Evolutionary conservation across 1,284 basidiomycete genomes (phyloP).

Genomic region (Serendipita sp.): DNA sequence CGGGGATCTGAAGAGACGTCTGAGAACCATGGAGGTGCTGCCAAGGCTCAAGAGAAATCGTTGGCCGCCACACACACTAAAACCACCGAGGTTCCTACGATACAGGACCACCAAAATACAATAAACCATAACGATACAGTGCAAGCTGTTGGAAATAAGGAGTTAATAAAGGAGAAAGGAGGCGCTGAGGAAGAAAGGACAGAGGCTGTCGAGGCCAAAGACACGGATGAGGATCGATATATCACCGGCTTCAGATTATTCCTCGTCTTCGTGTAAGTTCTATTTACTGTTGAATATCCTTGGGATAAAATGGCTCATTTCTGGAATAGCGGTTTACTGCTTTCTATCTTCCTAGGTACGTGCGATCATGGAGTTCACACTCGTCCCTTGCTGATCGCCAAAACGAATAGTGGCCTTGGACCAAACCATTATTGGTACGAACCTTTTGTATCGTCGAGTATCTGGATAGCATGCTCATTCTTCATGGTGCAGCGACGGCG

Average conservation of each 20-base stretch:
- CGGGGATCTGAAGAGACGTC: background rate
- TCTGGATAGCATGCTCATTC: background rate
- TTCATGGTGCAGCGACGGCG: background rate
- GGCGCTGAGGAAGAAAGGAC: background rate
- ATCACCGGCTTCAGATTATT: slow-evolving; percentile 1
- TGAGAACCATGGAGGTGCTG: background rate
- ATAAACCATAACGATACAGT: background rate
- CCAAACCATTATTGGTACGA: background rate
- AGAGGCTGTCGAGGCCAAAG: background rate
- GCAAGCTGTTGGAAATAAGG: background rate
- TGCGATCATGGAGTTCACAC: background rate
- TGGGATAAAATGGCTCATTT: background rate
- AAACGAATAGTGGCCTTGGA: background rate
- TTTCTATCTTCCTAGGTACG: slow-evolving; percentile 4
- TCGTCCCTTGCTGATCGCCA: background rate
- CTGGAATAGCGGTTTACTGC: background rate
- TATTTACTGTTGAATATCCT: background rate
- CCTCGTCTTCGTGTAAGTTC: slow-evolving; percentile 1
- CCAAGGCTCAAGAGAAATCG: background rate
- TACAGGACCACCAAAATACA: background rate
- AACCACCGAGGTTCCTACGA: background rate
- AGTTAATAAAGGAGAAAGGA: background rate
- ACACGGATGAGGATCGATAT: background rate
- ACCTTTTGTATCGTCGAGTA: background rate
- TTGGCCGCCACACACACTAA: background rate